Base-by-base conservation (phyloP, 192 early-diverging fungal species). In the Kickxella alabastrina region DNA sequence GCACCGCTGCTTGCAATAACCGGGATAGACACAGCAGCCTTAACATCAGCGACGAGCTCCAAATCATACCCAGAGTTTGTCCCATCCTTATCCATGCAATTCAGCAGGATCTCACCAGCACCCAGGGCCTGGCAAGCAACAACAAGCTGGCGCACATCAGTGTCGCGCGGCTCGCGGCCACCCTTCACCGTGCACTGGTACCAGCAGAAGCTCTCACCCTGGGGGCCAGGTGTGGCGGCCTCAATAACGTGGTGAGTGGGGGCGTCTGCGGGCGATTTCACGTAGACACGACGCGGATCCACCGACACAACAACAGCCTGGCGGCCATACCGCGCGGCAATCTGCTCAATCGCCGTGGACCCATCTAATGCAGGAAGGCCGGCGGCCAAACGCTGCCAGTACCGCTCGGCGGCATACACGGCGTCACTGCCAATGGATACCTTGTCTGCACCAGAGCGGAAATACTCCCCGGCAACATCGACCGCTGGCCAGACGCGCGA, bases 121-220 rank as follows among this genome's bases (percentile, higher is more conserved):
- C 97, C 97, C 51, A 99, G 64, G 2, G 79, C 80, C 66, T 93
- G 85, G 52, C 92, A 94, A 0, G 92, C 87, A 12, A 82, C 80
- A 13, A 93, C 90, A 18, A 99, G 77, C 66, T 98, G 93, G 34
- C 75, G 65, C 23, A 97, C 97, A 71, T 99, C 97, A 21, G 94
- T 39, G 67, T 98, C 94, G 40, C 95, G 86, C 4, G 80, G 87
- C 76, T 99, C 97, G 24, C 97, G 83, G 6, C 97, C 97, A 18
- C 97, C 97, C 59, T 91, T 93, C 31, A 99, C 93, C 0, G 95
- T 99, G 58, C 97, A 99, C 67, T 99, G 94, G 67, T 98, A 99
- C 97, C 97, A 99, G 80, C 93, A 97, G 78, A 82, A 94, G 32
- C 67, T 43, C 64, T 99, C 93, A 25, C 94, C 94, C 22, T 87